phyloP scores from a whole-genome alignment of 2,329 filamentous ascomycete genomes.

The Calycina marina region DNA sequence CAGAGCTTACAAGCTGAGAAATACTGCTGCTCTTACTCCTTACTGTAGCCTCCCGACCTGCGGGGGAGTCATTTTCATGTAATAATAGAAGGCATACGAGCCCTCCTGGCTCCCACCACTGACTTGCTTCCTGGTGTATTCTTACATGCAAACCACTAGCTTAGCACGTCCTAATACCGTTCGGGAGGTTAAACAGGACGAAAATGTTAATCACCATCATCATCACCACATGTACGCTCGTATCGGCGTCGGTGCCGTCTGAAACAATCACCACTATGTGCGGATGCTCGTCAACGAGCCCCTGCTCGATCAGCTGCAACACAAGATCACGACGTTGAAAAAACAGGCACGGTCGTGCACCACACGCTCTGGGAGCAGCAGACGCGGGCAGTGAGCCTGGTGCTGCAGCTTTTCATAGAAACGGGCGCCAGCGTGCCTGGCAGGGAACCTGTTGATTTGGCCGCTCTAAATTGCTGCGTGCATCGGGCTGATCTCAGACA shows the following conservation, averaged over 20 bases:
- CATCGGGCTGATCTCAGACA: constrained; percentile 10
- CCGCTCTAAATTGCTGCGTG: constrained; percentile 15
- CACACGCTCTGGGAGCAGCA: constrained; percentile 11
- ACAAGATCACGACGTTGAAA: constrained; percentile 4
- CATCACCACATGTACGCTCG: constrained; percentile 16
- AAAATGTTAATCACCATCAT: too few relatives aligned
- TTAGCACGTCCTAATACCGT: too few relatives aligned
- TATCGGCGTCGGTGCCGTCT: constrained; percentile 15
- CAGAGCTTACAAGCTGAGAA: too few relatives aligned
- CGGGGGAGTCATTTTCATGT: too few relatives aligned
- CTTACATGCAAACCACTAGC: too few relatives aligned
- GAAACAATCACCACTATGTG: constrained; percentile 16
- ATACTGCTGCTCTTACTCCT: too few relatives aligned
- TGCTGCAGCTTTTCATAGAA: constrained; percentile 12
- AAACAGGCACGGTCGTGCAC: constrained; percentile 3
- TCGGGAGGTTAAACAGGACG: too few relatives aligned
- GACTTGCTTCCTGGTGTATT: too few relatives aligned
- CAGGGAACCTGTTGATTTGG: constrained; percentile 16
- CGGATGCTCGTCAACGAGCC: constrained; percentile 18
- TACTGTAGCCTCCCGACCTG: too few relatives aligned
- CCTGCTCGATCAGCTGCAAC: constrained; percentile 12
- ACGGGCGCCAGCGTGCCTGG: constrained; percentile 17
- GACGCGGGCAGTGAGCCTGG: constrained; percentile 8
- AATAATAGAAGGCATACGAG: too few relatives aligned
- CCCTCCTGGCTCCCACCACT: too few relatives aligned